A percentile compares a stretch with the other conserved stretches of the same genome.
Conservation (phyloP, 2,329 filamentous ascomycete genomes). For the Kalmusia sp. region DNA sequence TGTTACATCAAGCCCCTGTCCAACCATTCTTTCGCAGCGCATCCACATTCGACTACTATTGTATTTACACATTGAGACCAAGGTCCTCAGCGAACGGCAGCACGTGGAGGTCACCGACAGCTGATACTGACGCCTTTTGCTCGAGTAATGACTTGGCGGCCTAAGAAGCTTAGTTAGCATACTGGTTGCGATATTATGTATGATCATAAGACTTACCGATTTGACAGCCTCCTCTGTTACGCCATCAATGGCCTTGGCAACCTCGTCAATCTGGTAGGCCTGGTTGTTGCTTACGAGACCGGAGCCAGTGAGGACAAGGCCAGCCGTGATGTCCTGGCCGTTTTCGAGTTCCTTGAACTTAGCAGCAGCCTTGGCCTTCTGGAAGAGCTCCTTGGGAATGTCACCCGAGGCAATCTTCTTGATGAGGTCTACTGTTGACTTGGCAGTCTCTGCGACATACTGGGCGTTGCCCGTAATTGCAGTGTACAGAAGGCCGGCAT, state of each 20-base stretch:
- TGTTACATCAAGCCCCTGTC: constrained; percentile 47
- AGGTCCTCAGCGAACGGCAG: constrained; percentile 94
- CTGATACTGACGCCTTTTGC: constrained; percentile 85
- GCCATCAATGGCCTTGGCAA: constrained; percentile 78
- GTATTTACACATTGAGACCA: constrained; percentile 87
- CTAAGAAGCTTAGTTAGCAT: constrained; percentile 56
- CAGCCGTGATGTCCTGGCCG: constrained; percentile 77
- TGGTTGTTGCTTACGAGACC: constrained; percentile 82
- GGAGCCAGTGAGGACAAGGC: constrained; percentile 83
- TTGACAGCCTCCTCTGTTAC: constrained; percentile 87
- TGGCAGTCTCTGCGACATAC: constrained; percentile 75
- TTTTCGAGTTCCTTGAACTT: constrained; percentile 91
- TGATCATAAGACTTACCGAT: constrained; percentile 66
- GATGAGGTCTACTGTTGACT: constrained; percentile 79
- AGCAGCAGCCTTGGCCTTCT: constrained; percentile 89
- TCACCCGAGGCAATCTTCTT: constrained; percentile 80
- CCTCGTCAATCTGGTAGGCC: constrained; percentile 81
- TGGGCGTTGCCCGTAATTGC: constrained; percentile 77
- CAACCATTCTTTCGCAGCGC: constrained; percentile 37
- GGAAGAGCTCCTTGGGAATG: constrained; percentile 82
- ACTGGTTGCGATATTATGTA: not conserved
- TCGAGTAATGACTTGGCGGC: constrained; percentile 87
- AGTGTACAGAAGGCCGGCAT: constrained; percentile 88
- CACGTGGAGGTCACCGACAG: constrained; percentile 89
- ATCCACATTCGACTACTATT: constrained; percentile 28